Conservation (phyloP, 2,329 filamentous ascomycete species). For the Trichophaea hybrida region DNA sequence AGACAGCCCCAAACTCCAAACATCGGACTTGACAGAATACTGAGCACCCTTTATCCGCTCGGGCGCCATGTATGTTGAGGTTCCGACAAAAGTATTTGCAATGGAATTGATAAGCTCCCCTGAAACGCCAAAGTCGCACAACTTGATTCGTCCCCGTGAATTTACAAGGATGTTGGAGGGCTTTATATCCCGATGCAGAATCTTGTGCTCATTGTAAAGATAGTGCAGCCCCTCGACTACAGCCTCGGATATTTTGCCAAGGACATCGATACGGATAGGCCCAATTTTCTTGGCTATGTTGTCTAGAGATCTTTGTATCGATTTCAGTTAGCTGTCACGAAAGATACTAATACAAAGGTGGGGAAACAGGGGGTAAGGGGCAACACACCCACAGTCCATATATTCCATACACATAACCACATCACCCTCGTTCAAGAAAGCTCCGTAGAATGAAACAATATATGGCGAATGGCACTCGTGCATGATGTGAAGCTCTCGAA, state of each 20-base stretch:
- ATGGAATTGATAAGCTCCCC: conserved; percentile 96
- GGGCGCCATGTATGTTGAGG: conserved; percentile 97
- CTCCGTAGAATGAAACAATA: conserved; percentile 95
- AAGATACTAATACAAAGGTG: not conserved
- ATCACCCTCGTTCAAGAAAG: conserved; percentile 82
- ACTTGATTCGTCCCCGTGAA: conserved; percentile 84
- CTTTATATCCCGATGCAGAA: conserved; percentile 99
- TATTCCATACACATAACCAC: conserved; percentile 99
- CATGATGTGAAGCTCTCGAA: conserved; percentile 95
- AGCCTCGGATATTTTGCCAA: conserved; percentile 94
- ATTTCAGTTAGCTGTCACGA: conserved; percentile 1
- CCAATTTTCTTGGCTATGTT: conserved; percentile 89
- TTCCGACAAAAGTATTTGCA: conserved; percentile 94
- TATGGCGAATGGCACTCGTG: conserved; percentile 93
- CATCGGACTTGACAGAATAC: conserved; percentile 96
- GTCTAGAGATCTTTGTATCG: conserved; percentile 59
- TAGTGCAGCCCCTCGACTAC: conserved; percentile 88
- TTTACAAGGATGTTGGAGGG: conserved; percentile 96
- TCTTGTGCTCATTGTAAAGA: conserved; percentile 86
- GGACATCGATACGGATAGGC: conserved; percentile 83
- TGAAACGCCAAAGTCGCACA: conserved; percentile 98
- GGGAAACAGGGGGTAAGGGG: not conserved
- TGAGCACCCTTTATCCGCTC: conserved; percentile 94
- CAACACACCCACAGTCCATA: conserved; percentile 87
- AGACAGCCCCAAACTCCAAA: conserved; percentile 91